Conservation (phyloP, 345 rosid genomes). For the Raphanus raphanistrum region DNA sequence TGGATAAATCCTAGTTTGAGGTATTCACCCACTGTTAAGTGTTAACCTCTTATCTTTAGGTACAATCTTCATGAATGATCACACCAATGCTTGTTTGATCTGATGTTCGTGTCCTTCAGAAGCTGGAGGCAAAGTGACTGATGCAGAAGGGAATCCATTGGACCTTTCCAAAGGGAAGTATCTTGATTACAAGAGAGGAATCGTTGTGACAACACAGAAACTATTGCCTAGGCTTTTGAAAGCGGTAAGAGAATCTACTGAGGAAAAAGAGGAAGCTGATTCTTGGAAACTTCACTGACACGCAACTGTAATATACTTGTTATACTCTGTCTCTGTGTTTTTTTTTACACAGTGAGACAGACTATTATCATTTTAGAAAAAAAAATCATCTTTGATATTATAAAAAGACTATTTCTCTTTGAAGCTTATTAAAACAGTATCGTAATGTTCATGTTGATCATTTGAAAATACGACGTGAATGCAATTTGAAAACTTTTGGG, state of each 20-base stretch:
- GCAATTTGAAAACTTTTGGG: neutral
- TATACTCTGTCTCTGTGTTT: conserved; percentile 2
- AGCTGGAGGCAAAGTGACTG: conserved; percentile 75
- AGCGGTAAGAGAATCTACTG: conserved; percentile 72
- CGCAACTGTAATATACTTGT: conserved; percentile 31
- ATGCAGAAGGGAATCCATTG: conserved; percentile 71
- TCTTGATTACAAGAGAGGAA: conserved; percentile 71
- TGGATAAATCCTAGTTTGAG: conserved; percentile 84
- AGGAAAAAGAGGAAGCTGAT: conserved; percentile 29
- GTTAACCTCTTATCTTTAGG: neutral
- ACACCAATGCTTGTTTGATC: neutral
- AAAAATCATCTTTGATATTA: conserved; percentile 7
- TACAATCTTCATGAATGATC: conserved; percentile 9
- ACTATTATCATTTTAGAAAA: neutral
- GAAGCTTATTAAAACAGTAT: neutral
- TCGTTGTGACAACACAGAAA: conserved; percentile 72
- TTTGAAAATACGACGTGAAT: neutral
- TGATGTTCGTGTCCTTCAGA: conserved; percentile 49
- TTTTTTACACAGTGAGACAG: neutral
- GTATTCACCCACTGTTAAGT: conserved; percentile 39
- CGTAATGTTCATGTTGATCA: neutral
- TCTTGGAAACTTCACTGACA: conserved; percentile 38
- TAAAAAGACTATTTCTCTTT: conserved; percentile 17
- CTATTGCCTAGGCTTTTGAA: conserved; percentile 73
- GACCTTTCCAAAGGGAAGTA: conserved; percentile 81